phyloP scores from a whole-genome alignment of 164 flowering plant genomes.

The Aristolochia contorta region DNA sequence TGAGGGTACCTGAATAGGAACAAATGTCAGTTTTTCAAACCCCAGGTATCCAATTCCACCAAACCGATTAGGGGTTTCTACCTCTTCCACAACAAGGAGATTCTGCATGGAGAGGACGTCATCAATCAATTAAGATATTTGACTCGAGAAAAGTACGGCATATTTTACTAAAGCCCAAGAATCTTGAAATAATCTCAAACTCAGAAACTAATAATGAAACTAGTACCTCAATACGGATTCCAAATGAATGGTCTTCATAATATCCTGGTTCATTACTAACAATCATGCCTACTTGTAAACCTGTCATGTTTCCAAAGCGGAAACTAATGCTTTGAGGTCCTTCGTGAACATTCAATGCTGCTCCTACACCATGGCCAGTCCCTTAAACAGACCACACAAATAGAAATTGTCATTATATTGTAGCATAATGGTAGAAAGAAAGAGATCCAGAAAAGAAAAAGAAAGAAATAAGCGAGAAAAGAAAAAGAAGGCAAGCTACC shows the following conservation, averaged over 20 bases:
- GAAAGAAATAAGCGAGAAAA: background rate
- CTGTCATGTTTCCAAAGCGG: slow-evolving; percentile 79
- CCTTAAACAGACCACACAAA: slow-evolving; percentile 27
- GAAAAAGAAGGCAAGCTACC: slow-evolving; percentile 35
- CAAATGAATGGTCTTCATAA: slow-evolving; percentile 91
- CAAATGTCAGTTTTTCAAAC: slow-evolving; percentile 83
- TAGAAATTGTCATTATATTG: background rate
- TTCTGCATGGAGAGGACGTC: slow-evolving; percentile 45
- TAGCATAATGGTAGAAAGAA: background rate
- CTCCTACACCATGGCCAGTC: slow-evolving; percentile 98
- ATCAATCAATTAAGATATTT: background rate
- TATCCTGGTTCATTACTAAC: slow-evolving; percentile 98
- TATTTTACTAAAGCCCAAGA: background rate
- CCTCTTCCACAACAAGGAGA: slow-evolving; percentile 70
- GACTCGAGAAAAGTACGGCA: background rate
- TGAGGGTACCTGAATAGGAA: slow-evolving; percentile 79
- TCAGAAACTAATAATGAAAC: background rate
- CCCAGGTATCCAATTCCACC: slow-evolving; percentile 84
- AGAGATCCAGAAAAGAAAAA: background rate
- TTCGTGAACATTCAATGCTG: slow-evolving; percentile 96
- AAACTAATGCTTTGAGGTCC: slow-evolving; percentile 98
- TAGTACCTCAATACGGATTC: slow-evolving; percentile 91
- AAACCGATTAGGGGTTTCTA: slow-evolving; percentile 64
- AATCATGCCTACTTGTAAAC: slow-evolving; percentile 78
- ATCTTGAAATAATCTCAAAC: background rate